Percentiles rank a stretch among this genome's conserved stretches.
Conservation (phyloP, 192 early-diverging fungal species). For the Mortierella hygrophila region DNA sequence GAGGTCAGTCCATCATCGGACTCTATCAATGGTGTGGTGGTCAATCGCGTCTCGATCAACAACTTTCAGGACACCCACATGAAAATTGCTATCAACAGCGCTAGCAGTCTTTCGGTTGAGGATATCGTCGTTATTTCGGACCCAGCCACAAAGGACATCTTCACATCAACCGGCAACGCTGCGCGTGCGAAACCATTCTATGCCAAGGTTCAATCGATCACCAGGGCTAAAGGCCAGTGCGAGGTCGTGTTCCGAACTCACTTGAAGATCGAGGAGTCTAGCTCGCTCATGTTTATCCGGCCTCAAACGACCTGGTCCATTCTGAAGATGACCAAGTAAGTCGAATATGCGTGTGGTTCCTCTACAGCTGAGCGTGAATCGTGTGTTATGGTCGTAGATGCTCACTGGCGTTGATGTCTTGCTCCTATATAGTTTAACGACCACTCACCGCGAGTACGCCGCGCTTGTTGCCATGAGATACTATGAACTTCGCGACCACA, state of each 20-base stretch:
- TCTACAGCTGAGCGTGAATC: background rate
- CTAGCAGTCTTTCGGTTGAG: conserved; percentile 66
- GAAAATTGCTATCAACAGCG: conserved; percentile 34
- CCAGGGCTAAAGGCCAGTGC: conserved; percentile 57
- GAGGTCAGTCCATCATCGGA: conserved; percentile 66
- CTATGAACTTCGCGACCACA: conserved; percentile 69
- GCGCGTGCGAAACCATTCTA: conserved; percentile 58
- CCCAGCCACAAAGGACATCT: conserved; percentile 50
- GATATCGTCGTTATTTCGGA: conserved; percentile 76
- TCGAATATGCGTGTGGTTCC: background rate
- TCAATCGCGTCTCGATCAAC: conserved; percentile 74
- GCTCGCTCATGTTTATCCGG: conserved; percentile 57
- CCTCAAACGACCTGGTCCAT: conserved; percentile 60
- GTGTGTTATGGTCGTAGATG: background rate
- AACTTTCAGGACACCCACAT: conserved; percentile 82
- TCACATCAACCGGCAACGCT: conserved; percentile 22
- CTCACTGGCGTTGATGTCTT: conserved; percentile 2
- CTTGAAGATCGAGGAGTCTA: conserved; percentile 58
- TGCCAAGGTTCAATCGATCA: conserved; percentile 66
- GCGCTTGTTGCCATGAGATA: conserved; percentile 76
- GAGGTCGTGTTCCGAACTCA: conserved; percentile 62
- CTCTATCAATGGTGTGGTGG: conserved; percentile 54
- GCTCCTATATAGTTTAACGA: conserved; percentile 68
- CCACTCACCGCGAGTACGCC: conserved; percentile 86
- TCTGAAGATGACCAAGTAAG: conserved; percentile 60